Evolutionary conservation across 768 basidiomycete genomes (phyloP).

Genomic region (Pleurotus sapidus): DNA sequence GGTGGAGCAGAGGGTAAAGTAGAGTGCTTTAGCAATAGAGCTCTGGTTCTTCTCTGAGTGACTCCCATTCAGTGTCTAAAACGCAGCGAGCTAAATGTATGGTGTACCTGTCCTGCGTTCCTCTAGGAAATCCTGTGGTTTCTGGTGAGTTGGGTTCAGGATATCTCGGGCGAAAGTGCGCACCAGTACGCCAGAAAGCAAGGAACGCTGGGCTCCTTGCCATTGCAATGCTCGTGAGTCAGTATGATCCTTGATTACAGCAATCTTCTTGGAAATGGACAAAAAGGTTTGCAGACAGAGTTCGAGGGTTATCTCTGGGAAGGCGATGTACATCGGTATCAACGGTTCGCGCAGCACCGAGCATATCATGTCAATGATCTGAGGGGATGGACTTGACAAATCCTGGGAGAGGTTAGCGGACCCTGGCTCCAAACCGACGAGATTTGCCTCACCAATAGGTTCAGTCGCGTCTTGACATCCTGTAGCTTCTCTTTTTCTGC

Average conservation of each 20-base stretch:
- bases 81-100: too few relatives aligned
- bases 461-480: neutral
- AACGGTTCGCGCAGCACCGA: constrained; percentile 40
- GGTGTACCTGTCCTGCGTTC: constrained; percentile 21
- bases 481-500: constrained; percentile 1
- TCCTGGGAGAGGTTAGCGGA: neutral
- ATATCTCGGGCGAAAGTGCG: constrained; percentile 8
- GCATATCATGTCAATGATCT: constrained; percentile 34
- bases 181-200: constrained; percentile 56
- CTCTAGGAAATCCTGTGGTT: constrained; percentile 32
- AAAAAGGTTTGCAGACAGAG: constrained; percentile 39
- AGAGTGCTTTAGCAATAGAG: constrained; percentile 17
- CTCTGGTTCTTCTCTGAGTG: constrained; percentile 30
- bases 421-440: too few relatives aligned
- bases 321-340: constrained; percentile 39
- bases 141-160: neutral
- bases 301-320: constrained; percentile 35
- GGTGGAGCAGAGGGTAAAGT: constrained; percentile 10
- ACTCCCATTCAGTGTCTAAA: neutral
- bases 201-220: constrained; percentile 41
- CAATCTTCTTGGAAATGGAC: constrained; percentile 35
- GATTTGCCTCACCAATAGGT: neutral
- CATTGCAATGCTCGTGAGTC: constrained; percentile 25
- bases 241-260: constrained; percentile 15
- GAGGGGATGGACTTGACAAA: constrained; percentile 29